These are phyloP conservation scores for Fusarium chaquense DNA, from an alignment of 2,329 filamentous ascomycete species.

Conservation along the genomic window DNA sequence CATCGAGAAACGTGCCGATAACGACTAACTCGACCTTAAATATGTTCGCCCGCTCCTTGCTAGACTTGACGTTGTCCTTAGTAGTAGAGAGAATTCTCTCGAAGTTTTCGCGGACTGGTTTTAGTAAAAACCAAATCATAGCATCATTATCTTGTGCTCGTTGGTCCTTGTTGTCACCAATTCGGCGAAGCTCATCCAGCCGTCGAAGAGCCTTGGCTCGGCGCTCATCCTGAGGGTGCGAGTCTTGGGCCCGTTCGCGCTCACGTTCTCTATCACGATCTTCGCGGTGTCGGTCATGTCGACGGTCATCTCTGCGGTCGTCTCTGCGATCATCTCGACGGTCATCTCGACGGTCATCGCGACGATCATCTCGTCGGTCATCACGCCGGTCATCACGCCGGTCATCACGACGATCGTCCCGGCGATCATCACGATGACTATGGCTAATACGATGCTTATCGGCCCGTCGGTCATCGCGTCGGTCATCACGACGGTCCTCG, in stretches of 20 bases:
- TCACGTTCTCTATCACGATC: conserved; percentile 45
- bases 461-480: conserved; percentile 34
- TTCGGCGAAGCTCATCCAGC: conserved; percentile 58
- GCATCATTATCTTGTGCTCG: conserved; percentile 60
- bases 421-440: conserved; percentile 38
- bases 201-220: conserved; percentile 57
- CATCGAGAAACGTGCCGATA: conserved; percentile 72
- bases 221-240: conserved; percentile 55
- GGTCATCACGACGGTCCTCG: conserved; percentile 42
- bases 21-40: conserved; percentile 71
- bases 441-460: conserved; percentile 43
- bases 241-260: conserved; percentile 44
- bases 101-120: conserved; percentile 71
- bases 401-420: conserved; percentile 36
- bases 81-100: conserved; percentile 70
- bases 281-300: conserved; percentile 41
- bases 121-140: conserved; percentile 64
- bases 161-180: conserved; percentile 64
- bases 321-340: conserved; percentile 31
- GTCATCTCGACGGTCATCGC: conserved; percentile 21
- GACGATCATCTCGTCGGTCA: background rate
- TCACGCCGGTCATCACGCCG: conserved; percentile 39
- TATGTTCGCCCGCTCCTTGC: conserved; percentile 70
- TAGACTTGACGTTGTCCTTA: conserved; percentile 71
- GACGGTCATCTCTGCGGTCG: conserved; percentile 38